A percentile compares a stretch with the other conserved stretches of the same genome.
Conservation (phyloP, 805 yeast genomes). For the Saturnispora hagleri region DNA sequence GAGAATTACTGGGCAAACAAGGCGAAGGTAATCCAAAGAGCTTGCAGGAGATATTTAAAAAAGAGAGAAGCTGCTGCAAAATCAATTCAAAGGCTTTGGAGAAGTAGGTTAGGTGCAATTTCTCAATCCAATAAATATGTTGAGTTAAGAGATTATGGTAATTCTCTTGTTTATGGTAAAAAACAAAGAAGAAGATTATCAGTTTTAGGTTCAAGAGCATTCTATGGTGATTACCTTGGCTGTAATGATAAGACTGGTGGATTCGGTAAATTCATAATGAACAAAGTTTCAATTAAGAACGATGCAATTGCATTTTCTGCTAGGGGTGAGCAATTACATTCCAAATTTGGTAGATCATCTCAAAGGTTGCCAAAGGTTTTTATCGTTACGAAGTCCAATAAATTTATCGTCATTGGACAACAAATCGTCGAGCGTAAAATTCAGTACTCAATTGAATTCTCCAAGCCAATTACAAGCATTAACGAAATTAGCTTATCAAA, state of each 20-base stretch:
- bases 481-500: conserved; percentile 58
- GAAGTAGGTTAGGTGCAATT: conserved; percentile 62
- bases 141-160: conserved; percentile 80
- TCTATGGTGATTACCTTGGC: conserved; percentile 87
- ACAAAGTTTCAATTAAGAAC: conserved; percentile 50
- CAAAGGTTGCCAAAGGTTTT: conserved; percentile 65
- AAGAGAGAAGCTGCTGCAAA: conserved; percentile 82
- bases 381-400: conserved; percentile 47
- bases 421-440: conserved; percentile 48
- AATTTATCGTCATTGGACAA: conserved; percentile 66
- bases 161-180: conserved; percentile 54
- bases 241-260: conserved; percentile 67
- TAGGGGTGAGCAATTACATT: conserved; percentile 69
- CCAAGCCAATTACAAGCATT: conserved; percentile 52
- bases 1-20: conserved; percentile 96
- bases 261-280: conserved; percentile 66
- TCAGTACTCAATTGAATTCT: conserved; percentile 51
- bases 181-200: conserved; percentile 90
- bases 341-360: conserved; percentile 91
- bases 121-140: conserved; percentile 50
- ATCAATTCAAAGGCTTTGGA: conserved; percentile 72
- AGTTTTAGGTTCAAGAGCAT: conserved; percentile 77
- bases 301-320: conserved; percentile 70
- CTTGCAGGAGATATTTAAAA: conserved; percentile 80
- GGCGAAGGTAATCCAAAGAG: conserved; percentile 96